A percentile compares a stretch with the other conserved stretches of the same genome.
phyloP scores from a whole-genome alignment of 257 asterid species.

The Nicotiana tomentosiformis region DNA sequence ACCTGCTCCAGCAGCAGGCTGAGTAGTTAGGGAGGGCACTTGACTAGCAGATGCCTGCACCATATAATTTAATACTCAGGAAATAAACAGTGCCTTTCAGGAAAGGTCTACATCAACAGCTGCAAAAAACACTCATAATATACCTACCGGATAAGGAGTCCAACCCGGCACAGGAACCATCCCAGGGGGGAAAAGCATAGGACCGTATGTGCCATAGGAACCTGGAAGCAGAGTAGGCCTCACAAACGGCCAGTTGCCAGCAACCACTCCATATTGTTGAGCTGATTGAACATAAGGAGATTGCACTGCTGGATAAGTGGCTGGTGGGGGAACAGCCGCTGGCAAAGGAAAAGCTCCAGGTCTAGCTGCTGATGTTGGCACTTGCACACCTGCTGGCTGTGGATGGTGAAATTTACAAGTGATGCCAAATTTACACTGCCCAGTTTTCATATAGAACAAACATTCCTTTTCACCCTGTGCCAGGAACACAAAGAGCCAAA shows the following conservation, averaged over 20 bases:
- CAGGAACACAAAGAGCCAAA: slow-evolving; percentile 18
- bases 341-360: slow-evolving; percentile 34
- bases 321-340: not conserved
- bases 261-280: slow-evolving; percentile 52
- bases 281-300: slow-evolving; percentile 50
- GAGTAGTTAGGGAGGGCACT: slow-evolving; percentile 35
- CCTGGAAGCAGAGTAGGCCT: slow-evolving; percentile 54
- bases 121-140: not conserved
- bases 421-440: slow-evolving; percentile 64
- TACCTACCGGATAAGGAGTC: slow-evolving; percentile 57
- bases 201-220: slow-evolving; percentile 59
- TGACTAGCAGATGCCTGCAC: slow-evolving; percentile 51
- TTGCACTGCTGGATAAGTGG: slow-evolving; percentile 20
- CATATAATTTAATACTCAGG: not conserved
- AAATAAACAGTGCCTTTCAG: not conserved
- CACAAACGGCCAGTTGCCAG: slow-evolving; percentile 56
- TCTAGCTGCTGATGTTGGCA: slow-evolving; percentile 26
- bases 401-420: slow-evolving; percentile 83
- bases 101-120: not conserved
- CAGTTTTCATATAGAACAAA: slow-evolving; percentile 56
- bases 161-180: slow-evolving; percentile 56
- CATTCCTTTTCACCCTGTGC: slow-evolving; percentile 78
- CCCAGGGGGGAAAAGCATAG: slow-evolving; percentile 28
- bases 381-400: slow-evolving; percentile 43
- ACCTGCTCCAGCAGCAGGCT: slow-evolving; percentile 41